These are phyloP conservation scores for Torulaspora globosa DNA, from an alignment of 1,139 yeast genomes.

Conservation along the genomic window DNA sequence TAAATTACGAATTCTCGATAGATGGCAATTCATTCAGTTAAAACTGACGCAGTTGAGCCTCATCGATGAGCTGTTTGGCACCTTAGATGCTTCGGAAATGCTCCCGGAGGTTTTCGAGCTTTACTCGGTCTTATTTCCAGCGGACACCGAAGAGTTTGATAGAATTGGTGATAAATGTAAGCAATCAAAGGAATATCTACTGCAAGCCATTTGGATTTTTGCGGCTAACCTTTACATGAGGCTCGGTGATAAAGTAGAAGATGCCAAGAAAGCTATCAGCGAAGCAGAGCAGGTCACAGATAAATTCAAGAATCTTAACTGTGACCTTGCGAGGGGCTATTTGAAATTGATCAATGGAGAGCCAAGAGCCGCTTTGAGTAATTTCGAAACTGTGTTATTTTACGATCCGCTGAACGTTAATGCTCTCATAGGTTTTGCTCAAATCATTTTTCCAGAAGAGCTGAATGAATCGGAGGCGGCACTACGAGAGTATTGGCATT, in stretches of 20 bases:
- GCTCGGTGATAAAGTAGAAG: conserved; percentile 47
- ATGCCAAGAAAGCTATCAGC: conserved; percentile 66
- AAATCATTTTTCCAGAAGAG: conserved; percentile 44
- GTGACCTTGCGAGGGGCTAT: conserved; percentile 51
- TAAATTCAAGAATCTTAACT: conserved; percentile 41
- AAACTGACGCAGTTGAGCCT: conserved; percentile 74
- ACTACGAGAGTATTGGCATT: conserved; percentile 17
- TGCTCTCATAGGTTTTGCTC: conserved; percentile 65
- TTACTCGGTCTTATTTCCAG: conserved; percentile 52
- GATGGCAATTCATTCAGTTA: conserved; percentile 60
- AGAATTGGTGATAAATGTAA: conserved; percentile 19
- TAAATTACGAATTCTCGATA: conserved; percentile 39
- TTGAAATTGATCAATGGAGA: conserved; percentile 40
- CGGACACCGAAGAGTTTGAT: conserved; percentile 29
- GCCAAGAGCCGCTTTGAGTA: conserved; percentile 49
- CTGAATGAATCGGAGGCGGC: conserved; percentile 15
- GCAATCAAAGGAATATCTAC: conserved; percentile 37
- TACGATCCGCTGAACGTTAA: conserved; percentile 48
- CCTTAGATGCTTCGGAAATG: conserved; percentile 56
- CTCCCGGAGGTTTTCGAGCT: conserved; percentile 64
- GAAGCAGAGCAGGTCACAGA: conserved; percentile 55
- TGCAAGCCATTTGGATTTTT: conserved; percentile 73
- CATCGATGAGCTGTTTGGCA: conserved; percentile 60
- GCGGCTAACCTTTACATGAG: conserved; percentile 62
- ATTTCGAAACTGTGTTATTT: conserved; percentile 66